phyloP scores from a whole-genome alignment of 805 yeast genomes.

The Saccharomyces eubayanus region DNA sequence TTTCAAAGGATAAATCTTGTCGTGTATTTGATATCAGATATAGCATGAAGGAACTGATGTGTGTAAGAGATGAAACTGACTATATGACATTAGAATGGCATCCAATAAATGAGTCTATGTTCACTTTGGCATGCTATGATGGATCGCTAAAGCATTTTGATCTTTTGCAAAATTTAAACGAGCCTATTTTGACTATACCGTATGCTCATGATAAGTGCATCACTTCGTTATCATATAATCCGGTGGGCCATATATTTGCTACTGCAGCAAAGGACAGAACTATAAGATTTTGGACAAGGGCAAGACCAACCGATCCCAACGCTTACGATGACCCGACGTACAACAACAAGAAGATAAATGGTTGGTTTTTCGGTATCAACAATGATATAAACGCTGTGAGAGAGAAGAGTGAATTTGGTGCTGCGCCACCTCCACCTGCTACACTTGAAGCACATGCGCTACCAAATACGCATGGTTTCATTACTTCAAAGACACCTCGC shows the following conservation, averaged over 20 bases:
- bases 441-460: background rate
- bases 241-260: constrained; percentile 82
- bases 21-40: constrained; percentile 76
- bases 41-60: constrained; percentile 66
- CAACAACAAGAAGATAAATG: constrained; percentile 52
- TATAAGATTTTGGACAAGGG: constrained; percentile 89
- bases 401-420: constrained; percentile 29
- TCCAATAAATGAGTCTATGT: constrained; percentile 70
- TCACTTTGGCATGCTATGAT: constrained; percentile 82
- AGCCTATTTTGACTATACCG: constrained; percentile 58
- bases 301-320: constrained; percentile 81
- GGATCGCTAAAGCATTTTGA: constrained; percentile 77
- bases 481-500: background rate
- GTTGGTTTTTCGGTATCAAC: constrained; percentile 45
- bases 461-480: background rate
- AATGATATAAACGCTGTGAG: constrained; percentile 31
- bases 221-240: constrained; percentile 85
- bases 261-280: constrained; percentile 93
- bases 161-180: constrained; percentile 31
- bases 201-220: constrained; percentile 92
- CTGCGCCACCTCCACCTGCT: constrained; percentile 22
- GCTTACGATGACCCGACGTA: constrained; percentile 78
- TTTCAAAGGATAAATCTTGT: constrained; percentile 82
- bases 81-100: constrained; percentile 86
- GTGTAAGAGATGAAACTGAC: constrained; percentile 77